These are phyloP conservation scores for Alternaria gaisen DNA, from an alignment of 2,329 filamentous ascomycete genomes.

Conservation along the genomic window DNA sequence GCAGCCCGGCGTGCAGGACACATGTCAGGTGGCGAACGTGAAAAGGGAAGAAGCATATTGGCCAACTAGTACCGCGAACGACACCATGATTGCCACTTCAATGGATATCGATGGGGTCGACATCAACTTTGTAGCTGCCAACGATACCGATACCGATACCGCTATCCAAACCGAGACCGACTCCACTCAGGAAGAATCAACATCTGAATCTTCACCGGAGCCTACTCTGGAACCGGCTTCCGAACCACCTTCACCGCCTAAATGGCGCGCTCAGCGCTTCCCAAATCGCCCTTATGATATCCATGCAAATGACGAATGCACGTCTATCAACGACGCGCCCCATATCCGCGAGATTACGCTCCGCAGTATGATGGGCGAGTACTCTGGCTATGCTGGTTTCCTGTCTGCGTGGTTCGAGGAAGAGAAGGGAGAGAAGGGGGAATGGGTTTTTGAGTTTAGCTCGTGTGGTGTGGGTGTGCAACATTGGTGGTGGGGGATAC, in stretches of 20 bases:
- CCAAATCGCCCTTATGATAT: conserved; percentile 31
- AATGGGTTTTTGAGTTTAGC: conserved; percentile 84
- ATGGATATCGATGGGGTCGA: conserved; percentile 6
- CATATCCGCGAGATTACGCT: conserved; percentile 90
- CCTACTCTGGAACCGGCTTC: not conserved
- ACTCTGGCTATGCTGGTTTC: conserved; percentile 88
- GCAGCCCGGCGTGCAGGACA: conserved; percentile 24
- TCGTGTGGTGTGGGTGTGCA: conserved; percentile 84
- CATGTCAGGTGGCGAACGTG: conserved; percentile 20
- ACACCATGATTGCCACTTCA: conserved; percentile 1
- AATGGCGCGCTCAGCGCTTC: conserved; percentile 37
- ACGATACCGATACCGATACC: conserved; percentile 7
- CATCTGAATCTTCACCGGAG: conserved; percentile 8
- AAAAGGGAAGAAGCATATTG: conserved; percentile 26
- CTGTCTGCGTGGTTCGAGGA: conserved; percentile 90
- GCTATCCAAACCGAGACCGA: not conserved
- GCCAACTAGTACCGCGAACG: conserved; percentile 14
- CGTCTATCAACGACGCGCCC: conserved; percentile 43
- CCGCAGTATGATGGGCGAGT: conserved; percentile 98
- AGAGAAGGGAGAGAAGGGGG: conserved; percentile 71
- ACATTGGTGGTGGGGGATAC: conserved; percentile 93
- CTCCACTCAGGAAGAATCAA: conserved; percentile 1
- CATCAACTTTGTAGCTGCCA: conserved; percentile 8
- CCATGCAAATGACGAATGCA: conserved; percentile 46
- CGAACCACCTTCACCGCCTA: conserved; percentile 10